These are phyloP conservation scores for Penicillium silybi DNA, from an alignment of 495 filamentous ascomycete genomes.

Conservation along the genomic window DNA sequence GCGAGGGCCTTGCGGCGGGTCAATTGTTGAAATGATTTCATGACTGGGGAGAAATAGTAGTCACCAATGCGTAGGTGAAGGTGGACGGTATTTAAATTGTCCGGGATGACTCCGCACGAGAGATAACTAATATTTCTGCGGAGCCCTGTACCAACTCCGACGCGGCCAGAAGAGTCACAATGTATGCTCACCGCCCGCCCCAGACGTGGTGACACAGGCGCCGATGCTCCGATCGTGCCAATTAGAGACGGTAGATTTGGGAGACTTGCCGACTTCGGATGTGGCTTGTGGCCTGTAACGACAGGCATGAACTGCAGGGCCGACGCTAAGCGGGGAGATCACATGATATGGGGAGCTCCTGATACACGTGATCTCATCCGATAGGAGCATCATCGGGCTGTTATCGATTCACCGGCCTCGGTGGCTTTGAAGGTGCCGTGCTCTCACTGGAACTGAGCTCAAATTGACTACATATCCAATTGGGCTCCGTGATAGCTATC, in stretches of 20 bases:
- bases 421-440: not conserved
- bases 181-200: slow-evolving; percentile 18
- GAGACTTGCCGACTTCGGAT: slow-evolving; percentile 23
- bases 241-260: slow-evolving; percentile 6
- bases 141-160: slow-evolving; percentile 33
- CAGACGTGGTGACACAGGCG: slow-evolving; percentile 5
- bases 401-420: slow-evolving; percentile 2
- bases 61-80: slow-evolving; percentile 3
- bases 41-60: slow-evolving; percentile 15
- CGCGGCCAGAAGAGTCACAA: not conserved
- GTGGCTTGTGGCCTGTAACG: not conserved
- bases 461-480: not conserved
- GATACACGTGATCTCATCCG: slow-evolving; percentile 5
- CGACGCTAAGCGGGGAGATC: slow-evolving; percentile 11
- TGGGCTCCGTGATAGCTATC: not conserved
- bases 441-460: not conserved
- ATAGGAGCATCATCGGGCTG: slow-evolving; percentile 9
- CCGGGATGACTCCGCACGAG: slow-evolving; percentile 23
- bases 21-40: slow-evolving; percentile 42
- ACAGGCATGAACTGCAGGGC: not conserved
- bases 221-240: slow-evolving; percentile 1
- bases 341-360: slow-evolving; percentile 2
- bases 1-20: slow-evolving; percentile 34
- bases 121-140: slow-evolving; percentile 20
- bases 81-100: slow-evolving; percentile 23